These are phyloP conservation scores for Aspergillus pseudotamarii DNA, from an alignment of 2,329 filamentous ascomycete species.

Conservation along the genomic window DNA sequence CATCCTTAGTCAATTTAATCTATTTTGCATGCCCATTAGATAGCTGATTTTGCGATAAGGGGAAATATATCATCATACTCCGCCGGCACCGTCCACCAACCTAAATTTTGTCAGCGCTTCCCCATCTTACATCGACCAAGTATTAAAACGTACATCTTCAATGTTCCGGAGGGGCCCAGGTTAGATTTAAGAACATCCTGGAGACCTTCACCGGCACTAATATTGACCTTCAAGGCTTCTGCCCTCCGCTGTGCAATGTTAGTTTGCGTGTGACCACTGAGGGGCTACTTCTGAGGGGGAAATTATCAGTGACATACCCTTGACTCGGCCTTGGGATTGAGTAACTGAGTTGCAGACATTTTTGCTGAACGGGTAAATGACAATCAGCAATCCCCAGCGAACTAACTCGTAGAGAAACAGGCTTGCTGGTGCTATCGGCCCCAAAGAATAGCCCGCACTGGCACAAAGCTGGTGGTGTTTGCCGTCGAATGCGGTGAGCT, in stretches of 20 bases:
- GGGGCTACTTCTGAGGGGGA: slow-evolving; percentile 32
- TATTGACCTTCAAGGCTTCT: slow-evolving; percentile 96
- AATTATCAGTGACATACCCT: slow-evolving; percentile 62
- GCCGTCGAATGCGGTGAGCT: slow-evolving; percentile 40
- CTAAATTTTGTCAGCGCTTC: slow-evolving; percentile 42
- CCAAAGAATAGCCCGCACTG: slow-evolving; percentile 26
- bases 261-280: slow-evolving; percentile 42
- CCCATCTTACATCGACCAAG: slow-evolving; percentile 1
- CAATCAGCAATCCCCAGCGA: slow-evolving; percentile 29
- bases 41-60: slow-evolving; percentile 10
- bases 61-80: slow-evolving; percentile 49
- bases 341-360: slow-evolving; percentile 97
- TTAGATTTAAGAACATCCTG: slow-evolving; percentile 97
- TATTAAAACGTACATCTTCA: slow-evolving; percentile 75
- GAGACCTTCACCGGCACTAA: slow-evolving; percentile 89
- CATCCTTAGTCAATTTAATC: slow-evolving; percentile 99
- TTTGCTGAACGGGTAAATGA: slow-evolving; percentile 30
- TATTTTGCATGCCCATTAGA: slow-evolving; percentile 44
- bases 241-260: slow-evolving; percentile 75
- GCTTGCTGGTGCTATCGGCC: slow-evolving; percentile 27
- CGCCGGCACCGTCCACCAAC: slow-evolving; percentile 65
- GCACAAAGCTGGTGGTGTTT: slow-evolving; percentile 30
- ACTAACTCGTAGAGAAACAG: slow-evolving; percentile 24
- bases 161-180: slow-evolving; percentile 86
- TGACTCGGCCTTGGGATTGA: slow-evolving; percentile 98